Conservation (phyloP, 768 basidiomycete species). For the Boletus sensibilis region DNA sequence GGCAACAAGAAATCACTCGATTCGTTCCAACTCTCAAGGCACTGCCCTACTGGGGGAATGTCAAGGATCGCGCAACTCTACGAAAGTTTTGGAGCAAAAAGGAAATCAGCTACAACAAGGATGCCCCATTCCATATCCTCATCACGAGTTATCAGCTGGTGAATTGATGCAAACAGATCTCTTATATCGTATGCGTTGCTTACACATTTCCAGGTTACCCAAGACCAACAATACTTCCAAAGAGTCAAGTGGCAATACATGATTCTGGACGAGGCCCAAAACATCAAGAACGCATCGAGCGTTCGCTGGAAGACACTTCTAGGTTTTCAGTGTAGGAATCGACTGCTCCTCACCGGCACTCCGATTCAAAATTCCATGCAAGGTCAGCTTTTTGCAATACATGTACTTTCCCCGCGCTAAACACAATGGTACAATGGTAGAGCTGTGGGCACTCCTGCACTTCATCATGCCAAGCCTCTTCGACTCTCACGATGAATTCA, state of each 20-base stretch:
- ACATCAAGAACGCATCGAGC: constrained; percentile 96
- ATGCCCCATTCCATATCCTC: constrained; percentile 94
- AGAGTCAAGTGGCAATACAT: constrained; percentile 99
- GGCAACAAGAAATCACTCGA: constrained; percentile 97
- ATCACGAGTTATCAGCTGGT: constrained; percentile 97
- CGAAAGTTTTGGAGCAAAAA: constrained; percentile 99
- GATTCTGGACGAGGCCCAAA: constrained; percentile 99
- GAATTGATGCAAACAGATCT: constrained; percentile 24
- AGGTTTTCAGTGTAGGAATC: constrained; percentile 93
- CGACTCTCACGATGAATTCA: constrained; percentile 99
- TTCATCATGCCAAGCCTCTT: constrained; percentile 99
- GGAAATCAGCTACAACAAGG: constrained; percentile 91
- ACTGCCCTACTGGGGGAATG: constrained; percentile 97
- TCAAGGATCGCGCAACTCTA: constrained; percentile 91
- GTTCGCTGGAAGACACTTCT: constrained; percentile 97
- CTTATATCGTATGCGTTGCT: background rate
- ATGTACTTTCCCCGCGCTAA: constrained; percentile 2
- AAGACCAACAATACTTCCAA: constrained; percentile 98
- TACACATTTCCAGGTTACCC: constrained; percentile 62
- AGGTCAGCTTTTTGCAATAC: constrained; percentile 47
- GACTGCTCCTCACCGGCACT: constrained; percentile 92
- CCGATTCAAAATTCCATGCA: constrained; percentile 99
- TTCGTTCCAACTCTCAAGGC: constrained; percentile 95
- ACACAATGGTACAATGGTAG: constrained; percentile 39
- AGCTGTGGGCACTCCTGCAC: constrained; percentile 96